These are phyloP conservation scores for Polyporus tsugae DNA, from an alignment of 1,284 basidiomycete genomes.

Conservation along the genomic window DNA sequence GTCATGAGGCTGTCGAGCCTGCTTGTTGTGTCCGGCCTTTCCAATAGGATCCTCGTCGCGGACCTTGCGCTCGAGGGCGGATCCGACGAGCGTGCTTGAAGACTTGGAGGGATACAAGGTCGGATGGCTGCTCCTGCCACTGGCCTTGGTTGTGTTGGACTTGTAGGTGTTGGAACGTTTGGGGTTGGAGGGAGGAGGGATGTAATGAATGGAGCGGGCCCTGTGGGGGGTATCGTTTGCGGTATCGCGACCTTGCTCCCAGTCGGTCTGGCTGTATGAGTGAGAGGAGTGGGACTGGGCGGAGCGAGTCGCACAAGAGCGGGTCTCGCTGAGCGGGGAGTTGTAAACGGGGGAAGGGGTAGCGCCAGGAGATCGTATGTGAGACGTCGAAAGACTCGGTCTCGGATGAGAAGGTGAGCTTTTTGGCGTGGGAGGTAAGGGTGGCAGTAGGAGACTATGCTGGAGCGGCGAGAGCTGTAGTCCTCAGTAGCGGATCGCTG, in stretches of 20 bases:
- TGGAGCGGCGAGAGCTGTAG: slow-evolving; percentile 40
- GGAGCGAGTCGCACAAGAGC: slow-evolving; percentile 43
- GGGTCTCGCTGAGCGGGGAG: slow-evolving; percentile 36
- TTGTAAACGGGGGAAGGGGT: slow-evolving; percentile 49
- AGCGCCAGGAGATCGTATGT: slow-evolving; percentile 27
- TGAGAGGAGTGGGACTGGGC: slow-evolving; percentile 42
- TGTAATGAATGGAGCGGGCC: slow-evolving; percentile 26
- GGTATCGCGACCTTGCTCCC: not conserved
- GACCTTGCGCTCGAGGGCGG: slow-evolving; percentile 71
- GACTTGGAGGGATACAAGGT: slow-evolving; percentile 64
- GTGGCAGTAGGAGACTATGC: slow-evolving; percentile 49
- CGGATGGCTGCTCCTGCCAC: slow-evolving; percentile 46
- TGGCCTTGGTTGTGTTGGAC: slow-evolving; percentile 36
- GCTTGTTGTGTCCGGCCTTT: slow-evolving; percentile 63
- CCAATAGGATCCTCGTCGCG: slow-evolving; percentile 65
- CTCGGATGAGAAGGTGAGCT: slow-evolving; percentile 48
- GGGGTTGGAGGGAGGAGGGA: slow-evolving; percentile 26
- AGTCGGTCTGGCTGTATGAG: slow-evolving; percentile 17
- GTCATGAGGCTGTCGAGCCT: slow-evolving; percentile 68
- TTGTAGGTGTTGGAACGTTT: slow-evolving; percentile 41
- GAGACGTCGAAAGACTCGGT: slow-evolving; percentile 43
- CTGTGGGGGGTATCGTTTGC: slow-evolving; percentile 33
- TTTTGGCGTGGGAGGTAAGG: slow-evolving; percentile 46
- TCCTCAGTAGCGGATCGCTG: slow-evolving; percentile 37
- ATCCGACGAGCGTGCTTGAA: slow-evolving; percentile 75